Evolutionary conservation across 257 asterid genomes (phyloP), one percentile per base, ranked within the genome.

Genomic region (Plantago major): DNA sequence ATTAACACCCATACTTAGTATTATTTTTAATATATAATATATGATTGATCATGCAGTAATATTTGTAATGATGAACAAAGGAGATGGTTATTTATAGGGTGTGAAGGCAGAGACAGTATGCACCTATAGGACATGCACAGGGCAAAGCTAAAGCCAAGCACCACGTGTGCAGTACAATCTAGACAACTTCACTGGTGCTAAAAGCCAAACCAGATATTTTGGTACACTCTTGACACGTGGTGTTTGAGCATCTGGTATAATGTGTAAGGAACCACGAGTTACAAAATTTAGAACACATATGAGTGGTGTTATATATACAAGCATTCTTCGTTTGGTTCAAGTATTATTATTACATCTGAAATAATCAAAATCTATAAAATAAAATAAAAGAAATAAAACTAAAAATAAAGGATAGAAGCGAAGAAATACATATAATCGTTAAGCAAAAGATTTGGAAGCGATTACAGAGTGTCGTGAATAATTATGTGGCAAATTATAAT

Each of bases 41-140:
- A 4, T 14, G 16, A 30, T 10, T 33, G 42, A 28, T n/a, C 38
- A 11, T 57, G 11, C 10, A 15, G 10, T 40, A 57, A 57, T 3
- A 48, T 10, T 4, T 2, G 28, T 15, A 10, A 1, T 7, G 16
- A 4, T n/a, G 0, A 48, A 3, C 11, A 26, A 13, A 38, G 5
- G 3, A 10, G 28, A 22, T 33, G 51, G 38, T 28, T 44, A 64
- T 59, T 73, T 67, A 75, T 64, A 46, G 67, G 65, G 11, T 15
- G 26, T 15, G 11, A 9, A 64, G 15, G 28, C 10, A 11, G 3
- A 5, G 38, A 14, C 53, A 30, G 38, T 13, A 49, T 79, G 66
- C 73, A 77, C 75, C 71, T 74, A 72, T 61, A 53, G 76, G 56
- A 53, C 86, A 82, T 82, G 89, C 89, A 82, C 10, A 70, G 80